phyloP scores from a whole-genome alignment of 179 eudicot species.

The Sideroxylon spinosum region DNA sequence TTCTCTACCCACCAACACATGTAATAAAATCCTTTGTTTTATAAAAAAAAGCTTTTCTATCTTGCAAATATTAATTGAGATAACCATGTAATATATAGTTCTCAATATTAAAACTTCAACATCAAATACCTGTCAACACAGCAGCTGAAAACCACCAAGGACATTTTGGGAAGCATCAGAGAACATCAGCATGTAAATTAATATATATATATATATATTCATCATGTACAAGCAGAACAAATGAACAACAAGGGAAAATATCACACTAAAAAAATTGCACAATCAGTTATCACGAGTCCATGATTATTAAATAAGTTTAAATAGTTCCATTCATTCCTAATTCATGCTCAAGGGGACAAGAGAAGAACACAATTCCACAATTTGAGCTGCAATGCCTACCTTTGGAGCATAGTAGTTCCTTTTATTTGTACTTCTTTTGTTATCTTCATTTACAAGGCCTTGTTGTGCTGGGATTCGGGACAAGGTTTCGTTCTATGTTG shows the following conservation, averaged over 20 bases:
- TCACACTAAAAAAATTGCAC: not conserved
- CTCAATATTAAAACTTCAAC: not conserved
- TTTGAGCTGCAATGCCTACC: too few species aligned
- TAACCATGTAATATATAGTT: not conserved
- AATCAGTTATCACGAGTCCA: not conserved
- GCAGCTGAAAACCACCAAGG: conserved; percentile 1
- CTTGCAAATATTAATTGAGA: not conserved
- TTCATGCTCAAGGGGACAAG: too few species aligned
- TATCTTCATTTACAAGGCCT: too few species aligned
- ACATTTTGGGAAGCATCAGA: not conserved
- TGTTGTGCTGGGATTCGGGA: too few species aligned
- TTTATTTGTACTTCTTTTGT: too few species aligned
- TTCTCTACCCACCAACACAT: not conserved
- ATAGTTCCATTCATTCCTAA: not conserved
- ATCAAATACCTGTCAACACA: not conserved
- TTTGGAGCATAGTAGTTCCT: too few species aligned
- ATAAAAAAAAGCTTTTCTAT: not conserved
- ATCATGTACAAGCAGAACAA: not conserved
- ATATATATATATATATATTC: not conserved
- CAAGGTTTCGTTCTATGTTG: not conserved
- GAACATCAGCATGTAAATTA: not conserved
- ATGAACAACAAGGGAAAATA: not conserved
- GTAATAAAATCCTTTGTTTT: not conserved
- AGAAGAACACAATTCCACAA: too few species aligned
- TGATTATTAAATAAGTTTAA: not conserved